A percentile compares a stretch with the other conserved stretches of the same genome.
Conservation (phyloP, 257 asterid species). For the Lavandula angustifolia region DNA sequence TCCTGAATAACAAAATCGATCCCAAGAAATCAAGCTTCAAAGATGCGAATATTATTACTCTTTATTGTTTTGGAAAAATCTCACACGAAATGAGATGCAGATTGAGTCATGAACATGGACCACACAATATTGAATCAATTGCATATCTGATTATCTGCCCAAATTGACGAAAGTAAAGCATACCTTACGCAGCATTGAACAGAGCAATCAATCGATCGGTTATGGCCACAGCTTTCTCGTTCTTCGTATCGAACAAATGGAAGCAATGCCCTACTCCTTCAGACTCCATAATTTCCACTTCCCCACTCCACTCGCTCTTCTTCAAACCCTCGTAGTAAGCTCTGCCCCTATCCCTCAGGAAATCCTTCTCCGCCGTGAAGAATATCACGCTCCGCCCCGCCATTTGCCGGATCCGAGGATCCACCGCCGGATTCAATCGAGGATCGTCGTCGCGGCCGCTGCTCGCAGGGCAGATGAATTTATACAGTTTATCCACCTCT, state of each 20-base stretch:
- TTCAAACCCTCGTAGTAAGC: conserved; percentile 57
- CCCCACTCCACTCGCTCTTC: conserved; percentile 71
- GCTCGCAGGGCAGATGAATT: conserved; percentile 47
- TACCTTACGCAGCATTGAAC: conserved; percentile 14
- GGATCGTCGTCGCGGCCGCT: conserved; percentile 67
- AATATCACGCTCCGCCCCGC: conserved; percentile 60
- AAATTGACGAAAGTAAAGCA: not conserved
- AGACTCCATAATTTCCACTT: conserved; percentile 50
- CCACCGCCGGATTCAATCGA: conserved; percentile 61
- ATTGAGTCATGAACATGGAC: too few relatives aligned
- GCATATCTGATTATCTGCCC: not conserved
- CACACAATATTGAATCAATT: too few relatives aligned
- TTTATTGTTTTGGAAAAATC: too few relatives aligned
- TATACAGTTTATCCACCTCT: conserved; percentile 48
- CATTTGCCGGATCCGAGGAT: conserved; percentile 48
- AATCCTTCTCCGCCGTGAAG: conserved; percentile 56
- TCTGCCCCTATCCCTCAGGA: conserved; percentile 47
- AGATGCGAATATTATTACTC: too few relatives aligned
- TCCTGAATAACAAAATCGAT: too few relatives aligned
- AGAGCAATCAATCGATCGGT: conserved; percentile 41
- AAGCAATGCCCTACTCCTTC: conserved; percentile 71
- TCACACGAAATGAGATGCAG: too few relatives aligned
- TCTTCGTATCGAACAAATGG: conserved; percentile 37
- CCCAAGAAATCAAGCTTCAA: too few relatives aligned
- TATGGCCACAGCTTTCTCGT: conserved; percentile 49